Conservation (phyloP, 371 early-diverging fungal species). For the Choanephora cucurbitarum region DNA sequence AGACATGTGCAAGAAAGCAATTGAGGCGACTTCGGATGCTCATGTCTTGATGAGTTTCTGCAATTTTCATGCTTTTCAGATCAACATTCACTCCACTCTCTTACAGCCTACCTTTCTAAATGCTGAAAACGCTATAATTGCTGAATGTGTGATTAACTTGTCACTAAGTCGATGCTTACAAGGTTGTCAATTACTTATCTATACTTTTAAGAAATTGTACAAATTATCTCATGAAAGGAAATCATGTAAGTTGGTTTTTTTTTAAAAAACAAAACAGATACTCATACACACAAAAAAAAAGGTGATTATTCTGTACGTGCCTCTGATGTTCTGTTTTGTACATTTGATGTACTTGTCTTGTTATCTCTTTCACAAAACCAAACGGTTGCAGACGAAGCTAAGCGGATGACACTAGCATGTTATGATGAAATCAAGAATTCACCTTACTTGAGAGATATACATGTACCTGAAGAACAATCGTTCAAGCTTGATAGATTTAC, state of each 20-base stretch:
- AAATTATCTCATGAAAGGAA: background rate
- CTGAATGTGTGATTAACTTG: conserved; percentile 9
- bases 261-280: background rate
- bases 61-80: conserved; percentile 4
- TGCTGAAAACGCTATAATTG: conserved; percentile 3
- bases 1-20: conserved; percentile 4
- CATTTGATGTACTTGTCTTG: conserved; percentile 10
- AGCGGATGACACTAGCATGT: background rate
- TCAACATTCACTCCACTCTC: conserved; percentile 10
- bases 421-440: conserved; percentile 2
- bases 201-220: conserved; percentile 3
- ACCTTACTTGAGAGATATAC: background rate
- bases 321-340: conserved; percentile 5
- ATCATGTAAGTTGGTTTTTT: conserved; percentile 8
- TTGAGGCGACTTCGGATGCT: conserved; percentile 4
- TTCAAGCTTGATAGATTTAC: background rate
- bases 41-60: conserved; percentile 7
- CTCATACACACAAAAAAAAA: background rate
- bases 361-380: conserved; percentile 1
- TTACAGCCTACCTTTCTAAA: conserved; percentile 15
- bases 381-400: conserved; percentile 9
- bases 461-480: background rate
- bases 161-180: conserved; percentile 7
- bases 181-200: conserved; percentile 6
- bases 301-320: conserved; percentile 9